These are phyloP conservation scores for Nitzschia sp. DNA, from an alignment of 108 stramenopile species.

Conservation along the genomic window DNA sequence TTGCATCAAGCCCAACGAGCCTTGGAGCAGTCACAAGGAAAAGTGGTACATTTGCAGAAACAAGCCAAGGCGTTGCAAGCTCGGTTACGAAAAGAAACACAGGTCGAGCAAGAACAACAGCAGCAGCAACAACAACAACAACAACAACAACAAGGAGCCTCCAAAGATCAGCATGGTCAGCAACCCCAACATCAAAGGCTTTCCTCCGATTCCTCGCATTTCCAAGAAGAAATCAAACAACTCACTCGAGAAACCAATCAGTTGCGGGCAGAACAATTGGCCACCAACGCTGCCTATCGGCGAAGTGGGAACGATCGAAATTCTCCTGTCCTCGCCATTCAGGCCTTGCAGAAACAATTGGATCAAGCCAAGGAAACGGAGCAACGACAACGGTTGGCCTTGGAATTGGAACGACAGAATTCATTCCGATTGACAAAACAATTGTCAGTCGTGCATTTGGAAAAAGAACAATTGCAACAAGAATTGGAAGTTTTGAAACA, in stretches of 20 bases:
- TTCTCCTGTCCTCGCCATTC: not conserved
- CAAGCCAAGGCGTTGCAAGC: slow-evolving; percentile 11
- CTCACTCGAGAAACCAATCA: slow-evolving; percentile 8
- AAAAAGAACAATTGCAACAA: not conserved
- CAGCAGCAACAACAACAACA: not conserved
- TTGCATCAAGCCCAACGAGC: slow-evolving; percentile 1
- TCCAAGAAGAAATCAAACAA: not conserved
- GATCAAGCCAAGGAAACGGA: not conserved
- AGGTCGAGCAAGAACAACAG: not conserved
- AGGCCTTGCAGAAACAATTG: not conserved
- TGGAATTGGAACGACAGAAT: not conserved
- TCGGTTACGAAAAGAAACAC: not conserved
- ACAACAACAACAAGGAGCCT: not conserved
- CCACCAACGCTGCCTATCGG: not conserved
- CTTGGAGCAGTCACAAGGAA: not conserved
- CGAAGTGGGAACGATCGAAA: not conserved
- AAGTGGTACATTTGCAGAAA: slow-evolving; percentile 1
- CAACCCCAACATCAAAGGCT: not conserved
- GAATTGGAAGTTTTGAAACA: not conserved
- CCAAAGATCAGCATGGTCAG: not conserved
- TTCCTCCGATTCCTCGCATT: not conserved
- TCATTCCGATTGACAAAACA: slow-evolving; percentile 1
- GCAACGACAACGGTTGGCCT: not conserved
- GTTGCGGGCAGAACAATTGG: slow-evolving; percentile 7
- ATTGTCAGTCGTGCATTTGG: not conserved